Percentiles rank a stretch among this genome's conserved stretches.
Conservation (phyloP, 352 stramenopile genomes). For the Blastocystis sp. region DNA sequence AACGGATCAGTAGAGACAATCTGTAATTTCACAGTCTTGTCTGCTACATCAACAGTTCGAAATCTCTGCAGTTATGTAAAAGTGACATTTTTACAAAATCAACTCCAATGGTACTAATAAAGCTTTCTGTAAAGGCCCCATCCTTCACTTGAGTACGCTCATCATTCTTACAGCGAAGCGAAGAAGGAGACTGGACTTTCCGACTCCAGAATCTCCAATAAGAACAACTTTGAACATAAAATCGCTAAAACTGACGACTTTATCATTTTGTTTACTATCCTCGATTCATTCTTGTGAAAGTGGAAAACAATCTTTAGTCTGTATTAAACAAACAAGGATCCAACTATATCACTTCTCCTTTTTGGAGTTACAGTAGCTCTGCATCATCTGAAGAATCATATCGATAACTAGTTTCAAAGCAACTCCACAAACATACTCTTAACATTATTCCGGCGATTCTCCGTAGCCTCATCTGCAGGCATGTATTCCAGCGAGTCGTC, state of each 20-base stretch:
- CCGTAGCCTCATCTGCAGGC: neutral
- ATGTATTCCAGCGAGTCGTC: neutral
- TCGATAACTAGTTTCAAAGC: neutral
- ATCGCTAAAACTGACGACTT: neutral
- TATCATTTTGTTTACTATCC: neutral
- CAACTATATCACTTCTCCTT: neutral
- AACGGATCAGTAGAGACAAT: neutral
- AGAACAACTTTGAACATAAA: conserved; percentile 61
- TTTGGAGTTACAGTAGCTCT: neutral
- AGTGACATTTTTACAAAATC: conserved; percentile 18
- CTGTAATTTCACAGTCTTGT: conserved; percentile 47
- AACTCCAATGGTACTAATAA: conserved; percentile 59
- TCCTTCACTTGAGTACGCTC: neutral
- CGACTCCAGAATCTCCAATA: conserved; percentile 58
- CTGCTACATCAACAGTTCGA: conserved; percentile 24
- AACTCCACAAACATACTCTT: neutral
- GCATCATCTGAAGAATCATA: conserved; percentile 26
- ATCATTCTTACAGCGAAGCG: conserved; percentile 36
- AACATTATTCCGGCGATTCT: neutral
- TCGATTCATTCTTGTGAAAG: neutral
- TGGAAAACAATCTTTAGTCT: neutral
- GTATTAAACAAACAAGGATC: neutral
- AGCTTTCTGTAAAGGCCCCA: conserved; percentile 55
- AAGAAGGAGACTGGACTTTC: conserved; percentile 61
- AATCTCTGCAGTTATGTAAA: conserved; percentile 9